Evolutionary conservation across 768 basidiomycete species (phyloP), one percentile per base, ranked within the genome.

Genomic region (Boletus speciosus): DNA sequence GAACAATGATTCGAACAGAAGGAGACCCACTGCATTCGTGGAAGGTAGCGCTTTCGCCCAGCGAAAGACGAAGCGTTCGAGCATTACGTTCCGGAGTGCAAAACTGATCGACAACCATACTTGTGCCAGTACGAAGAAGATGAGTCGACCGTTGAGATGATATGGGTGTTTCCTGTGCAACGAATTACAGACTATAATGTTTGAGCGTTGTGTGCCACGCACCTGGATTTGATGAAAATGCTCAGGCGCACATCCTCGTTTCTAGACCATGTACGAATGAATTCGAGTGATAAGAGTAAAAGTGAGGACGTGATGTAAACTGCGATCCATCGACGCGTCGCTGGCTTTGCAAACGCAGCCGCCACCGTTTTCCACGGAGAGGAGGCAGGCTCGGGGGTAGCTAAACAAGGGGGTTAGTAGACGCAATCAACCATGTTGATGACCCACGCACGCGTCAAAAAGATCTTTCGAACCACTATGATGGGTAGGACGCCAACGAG

Each of bases 211-310:
- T 5, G n/a, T 6, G 21, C 6, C 67, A 76, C 59, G 29, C 53
- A 86, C 88, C 74, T 84, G 32, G 86, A 89, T 56, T 82, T 84
- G 15, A 86, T 81, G 52, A 90, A 89, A 0, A 88, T 19, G 0
- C 72, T 68, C 6, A 90, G 65, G 38, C 70, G 74, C 15, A 77
- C 65, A 55, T 81, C 78, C 2, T 69, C 68, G 15, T 64, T 64
- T 6, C 55, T 23, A 4, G 60, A 51, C 19, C 63, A 49, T 52
- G 71, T 61, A 3, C 69, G 56, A 40, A 73, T 68, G 51, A 79
- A 64, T 58, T 87, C 78, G 7, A 85, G 54, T 0, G 63, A 53
- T 0, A 82, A 65, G 10, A 82, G 68, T 1, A 67, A 53, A 1
- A 79, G 46, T 0, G 83, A 74, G 34, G 84, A 83, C 2, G 72